Base-by-base conservation (phyloP, 108 stramenopile genomes). In the Nitzschia inconspicua region DNA sequence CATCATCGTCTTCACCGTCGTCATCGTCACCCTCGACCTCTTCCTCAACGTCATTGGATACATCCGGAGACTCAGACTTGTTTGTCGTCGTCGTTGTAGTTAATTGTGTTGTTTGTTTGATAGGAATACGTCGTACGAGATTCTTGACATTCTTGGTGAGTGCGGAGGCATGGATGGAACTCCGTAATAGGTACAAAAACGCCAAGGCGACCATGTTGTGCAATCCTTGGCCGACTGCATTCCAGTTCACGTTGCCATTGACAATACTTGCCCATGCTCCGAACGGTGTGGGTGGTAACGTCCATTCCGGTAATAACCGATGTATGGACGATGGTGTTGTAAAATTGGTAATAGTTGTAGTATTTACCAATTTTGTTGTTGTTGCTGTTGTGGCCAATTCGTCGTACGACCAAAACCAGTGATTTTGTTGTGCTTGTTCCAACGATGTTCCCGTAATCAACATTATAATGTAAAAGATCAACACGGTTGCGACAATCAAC, bases 111-210 rank as follows among this genome's bases (percentile, higher is more conserved):
- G n/a, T n/a, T n/a, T n/a, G n/a, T n/a, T n/a, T 37, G 4, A 39
- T 28, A 26, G 63, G 63, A 9, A 62, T 66, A 27, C 66, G 64
- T 2, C 76, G 60, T 32, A 73, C 63, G 16, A 80, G 31, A 31
- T 74, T 81, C 3, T 35, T 30, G 16, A 77, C 30, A 66, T 82
- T 85, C 54, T 83, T 83, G 31, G 71, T 80, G 9, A 88, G 50
- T 10, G 80, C 72, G 2, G 73, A 36, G 4, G 72, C 82, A 66
- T 88, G 86, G 9, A 91, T 47, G 9, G 84, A 86, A 34, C 68
- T 82, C 8, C 90, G 82, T 20, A 91, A 31, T 32, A 91, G 39
- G 52, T 88, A 88, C 40, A 91, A 70, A 29, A 88, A 53, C 4
- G 73, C 78, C 80, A 91, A 68, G 20, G 90, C 84, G 44, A 80